Conservation (phyloP, 441 rosid species). For the Arabidopsis hybrid region DNA sequence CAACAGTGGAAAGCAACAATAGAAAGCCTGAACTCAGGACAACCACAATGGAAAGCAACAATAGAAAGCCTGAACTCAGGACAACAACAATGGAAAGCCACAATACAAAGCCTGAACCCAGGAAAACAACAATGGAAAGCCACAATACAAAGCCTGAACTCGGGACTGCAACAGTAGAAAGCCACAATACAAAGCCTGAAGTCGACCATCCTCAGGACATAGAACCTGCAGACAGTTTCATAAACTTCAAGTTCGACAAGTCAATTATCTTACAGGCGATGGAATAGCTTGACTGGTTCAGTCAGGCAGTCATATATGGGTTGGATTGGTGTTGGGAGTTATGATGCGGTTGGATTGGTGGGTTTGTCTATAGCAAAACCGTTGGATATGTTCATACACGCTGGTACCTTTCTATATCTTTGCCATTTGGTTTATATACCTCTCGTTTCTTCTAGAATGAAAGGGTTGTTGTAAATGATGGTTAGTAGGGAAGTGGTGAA, state of each 20-base stretch:
- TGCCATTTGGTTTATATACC: slow-evolving; percentile 13
- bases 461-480: slow-evolving; percentile 42
- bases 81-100: slow-evolving; percentile 13
- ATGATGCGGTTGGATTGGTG: slow-evolving; percentile 31
- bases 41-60: slow-evolving; percentile 20
- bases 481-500: slow-evolving; percentile 11
- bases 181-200: slow-evolving; percentile 45
- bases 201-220: slow-evolving; percentile 58
- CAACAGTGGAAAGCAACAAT: slow-evolving; percentile 21
- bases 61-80: slow-evolving; percentile 48
- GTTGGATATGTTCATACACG: slow-evolving; percentile 39
- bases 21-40: slow-evolving; percentile 53
- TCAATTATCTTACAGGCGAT: slow-evolving; percentile 69
- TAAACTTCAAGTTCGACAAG: slow-evolving; percentile 70
- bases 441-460: slow-evolving; percentile 20
- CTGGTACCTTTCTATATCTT: slow-evolving; percentile 13
- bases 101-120: slow-evolving; percentile 52
- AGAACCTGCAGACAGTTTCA: slow-evolving; percentile 70
- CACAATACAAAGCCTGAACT: slow-evolving; percentile 46
- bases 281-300: slow-evolving; percentile 53
- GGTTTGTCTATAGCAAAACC: slow-evolving; percentile 44
- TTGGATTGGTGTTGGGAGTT: slow-evolving; percentile 25
- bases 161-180: slow-evolving; percentile 22
- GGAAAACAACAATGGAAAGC: slow-evolving; percentile 16
- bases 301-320: slow-evolving; percentile 8